A percentile compares a stretch with the other conserved stretches of the same genome.
phyloP scores from a whole-genome alignment of 805 yeast species.

The Myxozyma lipomycoides region DNA sequence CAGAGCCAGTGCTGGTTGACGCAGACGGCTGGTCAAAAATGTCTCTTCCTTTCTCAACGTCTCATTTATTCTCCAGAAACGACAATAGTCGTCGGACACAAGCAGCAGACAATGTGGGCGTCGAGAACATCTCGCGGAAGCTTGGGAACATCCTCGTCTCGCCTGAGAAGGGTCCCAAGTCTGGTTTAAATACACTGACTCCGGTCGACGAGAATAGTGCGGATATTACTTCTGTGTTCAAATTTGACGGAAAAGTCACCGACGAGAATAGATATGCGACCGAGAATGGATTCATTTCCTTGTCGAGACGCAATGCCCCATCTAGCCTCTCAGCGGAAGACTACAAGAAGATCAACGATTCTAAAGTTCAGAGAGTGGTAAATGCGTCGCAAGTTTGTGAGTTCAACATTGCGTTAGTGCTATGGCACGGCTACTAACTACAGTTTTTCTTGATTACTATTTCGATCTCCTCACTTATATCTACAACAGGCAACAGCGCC shows the following conservation, averaged over 20 bases:
- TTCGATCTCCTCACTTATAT: conserved; percentile 94
- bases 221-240: conserved; percentile 20
- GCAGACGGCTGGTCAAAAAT: too few relatives aligned
- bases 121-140: conserved; percentile 15
- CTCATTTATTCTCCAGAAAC: not conserved
- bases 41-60: conserved; percentile 3
- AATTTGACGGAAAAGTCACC: conserved; percentile 5
- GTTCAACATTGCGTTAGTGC: not conserved
- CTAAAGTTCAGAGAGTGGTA: conserved; percentile 78
- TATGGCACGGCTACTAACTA: not conserved
- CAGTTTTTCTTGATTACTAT: conserved; percentile 90
- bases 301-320: not conserved
- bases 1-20: too few relatives aligned
- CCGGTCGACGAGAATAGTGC: conserved; percentile 22
- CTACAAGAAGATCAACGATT: conserved; percentile 53
- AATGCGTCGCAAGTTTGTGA: conserved; percentile 67
- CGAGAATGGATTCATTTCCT: not conserved
- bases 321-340: conserved; percentile 27
- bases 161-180: conserved; percentile 1
- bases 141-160: conserved; percentile 12
- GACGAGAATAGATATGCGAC: not conserved
- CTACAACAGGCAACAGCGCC: conserved; percentile 77
- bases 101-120: conserved; percentile 10
- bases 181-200: conserved; percentile 1
- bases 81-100: not conserved